Conservation (phyloP, 176 grass and related monocot species). For the Typha latifolia region DNA sequence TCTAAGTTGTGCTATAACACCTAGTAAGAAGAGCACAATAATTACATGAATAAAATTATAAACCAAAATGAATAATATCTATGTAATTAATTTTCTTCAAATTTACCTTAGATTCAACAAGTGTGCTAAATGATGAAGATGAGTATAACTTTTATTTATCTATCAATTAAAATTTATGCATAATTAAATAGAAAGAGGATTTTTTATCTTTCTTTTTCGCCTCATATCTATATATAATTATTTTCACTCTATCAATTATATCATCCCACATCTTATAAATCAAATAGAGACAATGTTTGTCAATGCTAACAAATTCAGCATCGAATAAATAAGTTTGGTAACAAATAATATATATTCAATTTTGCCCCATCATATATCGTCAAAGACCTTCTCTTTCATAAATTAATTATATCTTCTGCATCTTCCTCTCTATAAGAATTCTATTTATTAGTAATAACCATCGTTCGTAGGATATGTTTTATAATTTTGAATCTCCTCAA, state of each 20-base stretch:
- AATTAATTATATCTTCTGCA: background rate
- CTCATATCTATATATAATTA: no score
- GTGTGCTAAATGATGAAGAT: slow-evolving; percentile 2
- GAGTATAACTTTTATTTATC: background rate
- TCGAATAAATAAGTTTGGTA: no score
- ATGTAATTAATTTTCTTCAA: background rate
- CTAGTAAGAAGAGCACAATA: background rate
- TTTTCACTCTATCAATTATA: no score
- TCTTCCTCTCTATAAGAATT: background rate
- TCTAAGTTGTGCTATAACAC: background rate
- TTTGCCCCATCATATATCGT: no score
- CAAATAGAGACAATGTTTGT: no score
- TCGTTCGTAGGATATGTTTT: no score
- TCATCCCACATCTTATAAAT: no score
- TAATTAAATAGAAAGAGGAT: background rate
- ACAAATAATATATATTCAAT: no score
- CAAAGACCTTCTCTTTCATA: no score
- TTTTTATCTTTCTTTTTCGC: background rate
- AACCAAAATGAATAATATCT: no score
- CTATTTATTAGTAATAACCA: no score
- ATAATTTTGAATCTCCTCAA: background rate
- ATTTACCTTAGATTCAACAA: slow-evolving; percentile 19
- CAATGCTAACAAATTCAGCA: no score
- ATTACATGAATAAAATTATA: background rate
- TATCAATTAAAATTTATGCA: background rate